Evolutionary conservation across 108 stramenopile genomes (phyloP).

Genomic region (Cyclotella sp.): DNA sequence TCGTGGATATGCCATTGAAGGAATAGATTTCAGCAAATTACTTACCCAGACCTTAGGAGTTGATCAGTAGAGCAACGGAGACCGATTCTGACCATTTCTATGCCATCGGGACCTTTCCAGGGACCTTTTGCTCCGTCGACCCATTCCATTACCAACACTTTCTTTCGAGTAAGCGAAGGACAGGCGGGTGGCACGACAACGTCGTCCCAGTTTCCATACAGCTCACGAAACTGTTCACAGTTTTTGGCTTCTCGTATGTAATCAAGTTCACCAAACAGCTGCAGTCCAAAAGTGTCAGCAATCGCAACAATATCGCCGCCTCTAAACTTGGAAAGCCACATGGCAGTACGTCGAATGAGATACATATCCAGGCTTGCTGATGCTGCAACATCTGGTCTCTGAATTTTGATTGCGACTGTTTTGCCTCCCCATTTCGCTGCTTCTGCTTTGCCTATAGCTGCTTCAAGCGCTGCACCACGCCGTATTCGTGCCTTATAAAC

Average conservation of each 20-base stretch:
- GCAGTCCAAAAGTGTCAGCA: slow-evolving; percentile 92
- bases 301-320: slow-evolving; percentile 87
- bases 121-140: slow-evolving; percentile 92
- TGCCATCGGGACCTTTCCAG: slow-evolving; percentile 83
- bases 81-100: slow-evolving; percentile 88
- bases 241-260: slow-evolving; percentile 83
- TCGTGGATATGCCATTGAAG: neutral
- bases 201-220: slow-evolving; percentile 86
- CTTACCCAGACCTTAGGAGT: slow-evolving; percentile 76
- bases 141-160: slow-evolving; percentile 93
- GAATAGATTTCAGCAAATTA: neutral
- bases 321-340: slow-evolving; percentile 75
- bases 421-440: slow-evolving; percentile 81
- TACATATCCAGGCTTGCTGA: slow-evolving; percentile 93
- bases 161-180: slow-evolving; percentile 74
- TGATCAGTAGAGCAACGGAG: slow-evolving; percentile 92
- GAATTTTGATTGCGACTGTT: slow-evolving; percentile 88
- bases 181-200: slow-evolving; percentile 84
- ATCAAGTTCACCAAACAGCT: slow-evolving; percentile 93
- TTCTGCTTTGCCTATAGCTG: slow-evolving; percentile 61
- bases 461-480: slow-evolving; percentile 47
- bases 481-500: slow-evolving; percentile 66
- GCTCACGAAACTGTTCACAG: slow-evolving; percentile 82
- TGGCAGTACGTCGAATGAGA: slow-evolving; percentile 74
- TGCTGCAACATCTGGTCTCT: slow-evolving; percentile 85